phyloP scores from a whole-genome alignment of 306 rosid genomes.

The Trifolium dubium region DNA sequence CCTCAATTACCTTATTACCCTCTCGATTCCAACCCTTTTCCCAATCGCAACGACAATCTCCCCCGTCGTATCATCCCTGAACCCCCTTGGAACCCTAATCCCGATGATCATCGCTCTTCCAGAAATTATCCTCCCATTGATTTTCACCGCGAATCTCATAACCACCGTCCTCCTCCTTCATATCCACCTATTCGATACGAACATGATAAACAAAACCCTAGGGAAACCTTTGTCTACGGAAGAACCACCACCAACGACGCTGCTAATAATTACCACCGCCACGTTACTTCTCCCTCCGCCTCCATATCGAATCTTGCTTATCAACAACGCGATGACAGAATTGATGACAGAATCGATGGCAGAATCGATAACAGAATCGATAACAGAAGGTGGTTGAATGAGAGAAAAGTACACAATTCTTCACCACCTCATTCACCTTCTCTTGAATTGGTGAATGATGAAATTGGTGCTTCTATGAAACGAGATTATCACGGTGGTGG shows the following conservation, averaged over 20 bases:
- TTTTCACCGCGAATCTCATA: constrained; percentile 45
- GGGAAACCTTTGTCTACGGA: constrained; percentile 38
- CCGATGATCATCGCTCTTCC: constrained; percentile 31
- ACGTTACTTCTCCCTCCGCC: background rate
- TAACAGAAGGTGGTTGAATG: constrained; percentile 59
- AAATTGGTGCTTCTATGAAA: constrained; percentile 45
- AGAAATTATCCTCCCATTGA: constrained; percentile 36
- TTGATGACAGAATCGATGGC: constrained; percentile 47
- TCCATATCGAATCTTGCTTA: background rate
- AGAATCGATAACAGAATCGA: constrained; percentile 50
- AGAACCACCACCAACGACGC: constrained; percentile 31
- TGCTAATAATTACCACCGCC: constrained; percentile 48
- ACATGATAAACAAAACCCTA: constrained; percentile 36
- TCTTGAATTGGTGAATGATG: constrained; percentile 47
- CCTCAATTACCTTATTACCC: constrained; percentile 7
- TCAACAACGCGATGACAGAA: background rate
- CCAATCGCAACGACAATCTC: no score
- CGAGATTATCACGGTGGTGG: constrained; percentile 51
- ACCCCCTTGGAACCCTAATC: constrained; percentile 38
- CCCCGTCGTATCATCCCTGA: constrained; percentile 32
- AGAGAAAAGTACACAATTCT: constrained; percentile 53
- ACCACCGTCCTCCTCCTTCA: constrained; percentile 3
- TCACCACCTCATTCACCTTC: constrained; percentile 40
- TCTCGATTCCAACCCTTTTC: background rate
- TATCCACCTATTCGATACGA: constrained; percentile 43